phyloP scores from a whole-genome alignment of 768 basidiomycete genomes.

The Panaeolus papilionaceus region DNA sequence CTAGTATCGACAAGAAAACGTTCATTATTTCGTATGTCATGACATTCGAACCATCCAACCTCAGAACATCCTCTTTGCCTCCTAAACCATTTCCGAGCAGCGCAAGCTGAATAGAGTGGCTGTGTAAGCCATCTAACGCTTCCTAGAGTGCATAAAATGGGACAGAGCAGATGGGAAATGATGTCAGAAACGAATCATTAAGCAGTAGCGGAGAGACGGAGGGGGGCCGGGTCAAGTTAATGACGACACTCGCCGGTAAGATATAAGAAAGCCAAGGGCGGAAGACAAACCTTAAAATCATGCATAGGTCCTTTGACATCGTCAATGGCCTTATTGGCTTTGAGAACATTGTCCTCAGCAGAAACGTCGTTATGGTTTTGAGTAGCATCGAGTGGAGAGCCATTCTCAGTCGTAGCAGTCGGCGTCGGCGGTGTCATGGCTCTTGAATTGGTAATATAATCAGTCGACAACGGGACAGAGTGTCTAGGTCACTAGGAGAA shows the following conservation, averaged over 20 bases:
- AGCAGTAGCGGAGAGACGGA: neutral
- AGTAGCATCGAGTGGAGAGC: neutral
- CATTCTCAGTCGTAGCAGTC: conserved; percentile 1
- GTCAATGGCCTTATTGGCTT: conserved; percentile 21
- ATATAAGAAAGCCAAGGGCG: neutral
- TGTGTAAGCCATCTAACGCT: conserved; percentile 50
- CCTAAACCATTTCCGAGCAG: conserved; percentile 45
- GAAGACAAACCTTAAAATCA: conserved; percentile 26
- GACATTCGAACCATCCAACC: conserved; percentile 35
- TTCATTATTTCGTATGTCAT: neutral
- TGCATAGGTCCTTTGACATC: conserved; percentile 27
- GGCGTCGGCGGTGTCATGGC: neutral
- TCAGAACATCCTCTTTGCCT: conserved; percentile 45
- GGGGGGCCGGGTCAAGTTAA: neutral
- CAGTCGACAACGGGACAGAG: neutral
- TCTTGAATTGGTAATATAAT: conserved; percentile 4
- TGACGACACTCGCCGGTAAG: neutral
- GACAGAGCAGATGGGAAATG: neutral
- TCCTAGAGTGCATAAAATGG: conserved; percentile 36
- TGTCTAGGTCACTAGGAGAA: conserved; percentile 3
- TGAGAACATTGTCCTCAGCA: conserved; percentile 14
- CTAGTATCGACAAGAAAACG: conserved; percentile 32
- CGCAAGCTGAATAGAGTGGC: conserved; percentile 50
- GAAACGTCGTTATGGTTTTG: conserved; percentile 18
- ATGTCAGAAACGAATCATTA: conserved; percentile 2